phyloP scores from a whole-genome alignment of 768 basidiomycete species.

The Lentinula lateritia region DNA sequence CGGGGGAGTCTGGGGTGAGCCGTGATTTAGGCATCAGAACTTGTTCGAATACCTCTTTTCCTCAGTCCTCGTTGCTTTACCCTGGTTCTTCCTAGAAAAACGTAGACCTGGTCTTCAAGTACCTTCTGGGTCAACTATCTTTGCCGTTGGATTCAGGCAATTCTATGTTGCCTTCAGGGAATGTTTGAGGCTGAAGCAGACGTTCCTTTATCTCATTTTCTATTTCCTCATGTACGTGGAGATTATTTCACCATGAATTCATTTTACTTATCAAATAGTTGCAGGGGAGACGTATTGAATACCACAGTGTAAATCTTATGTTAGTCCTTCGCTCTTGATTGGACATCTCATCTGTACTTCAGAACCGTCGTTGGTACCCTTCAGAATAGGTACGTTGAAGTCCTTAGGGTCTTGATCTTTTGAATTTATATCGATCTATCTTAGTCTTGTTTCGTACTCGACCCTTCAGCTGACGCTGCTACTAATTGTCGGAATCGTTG shows the following conservation, averaged over 20 bases:
- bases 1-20: conserved; percentile 69
- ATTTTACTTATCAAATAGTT: neutral
- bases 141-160: conserved; percentile 67
- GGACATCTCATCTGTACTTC: neutral
- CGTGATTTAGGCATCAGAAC: neutral
- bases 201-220: conserved; percentile 67
- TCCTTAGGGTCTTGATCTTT: neutral
- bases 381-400: conserved; percentile 52
- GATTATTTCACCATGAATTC: neutral
- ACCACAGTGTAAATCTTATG: conserved; percentile 51
- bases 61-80: conserved; percentile 59
- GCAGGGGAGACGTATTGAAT: conserved; percentile 70
- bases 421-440: neutral
- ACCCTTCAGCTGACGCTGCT: conserved; percentile 66
- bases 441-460: conserved; percentile 64
- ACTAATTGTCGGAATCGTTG: conserved; percentile 58
- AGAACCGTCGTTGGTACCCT: conserved; percentile 70
- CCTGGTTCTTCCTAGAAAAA: conserved; percentile 72
- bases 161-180: conserved; percentile 56
- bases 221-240: conserved; percentile 66
- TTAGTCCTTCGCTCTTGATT: conserved; percentile 12
- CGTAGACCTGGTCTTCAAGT: conserved; percentile 58
- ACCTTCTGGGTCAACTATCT: conserved; percentile 47
- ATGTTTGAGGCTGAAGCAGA: conserved; percentile 65
- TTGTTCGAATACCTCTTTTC: neutral